Evolutionary conservation across 768 basidiomycete species (phyloP).

Genomic region (Collybia sp.): DNA sequence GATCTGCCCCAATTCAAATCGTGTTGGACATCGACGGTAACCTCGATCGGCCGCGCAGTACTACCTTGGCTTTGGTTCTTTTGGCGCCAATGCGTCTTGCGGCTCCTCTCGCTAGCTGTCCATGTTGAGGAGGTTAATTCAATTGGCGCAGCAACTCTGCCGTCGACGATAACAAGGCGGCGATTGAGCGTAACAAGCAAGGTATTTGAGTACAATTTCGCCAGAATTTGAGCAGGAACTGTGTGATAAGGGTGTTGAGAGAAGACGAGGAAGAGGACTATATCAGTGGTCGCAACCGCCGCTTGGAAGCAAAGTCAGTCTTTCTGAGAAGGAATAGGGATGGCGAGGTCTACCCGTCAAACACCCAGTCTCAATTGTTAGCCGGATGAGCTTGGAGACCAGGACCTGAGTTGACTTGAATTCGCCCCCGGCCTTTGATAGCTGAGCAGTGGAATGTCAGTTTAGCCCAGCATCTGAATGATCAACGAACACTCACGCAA

Average conservation of each 20-base stretch:
- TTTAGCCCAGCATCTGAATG: background rate
- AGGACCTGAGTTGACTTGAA: constrained; percentile 17
- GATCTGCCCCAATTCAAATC: no score
- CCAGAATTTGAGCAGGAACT: constrained; percentile 17
- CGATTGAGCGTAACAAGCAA: constrained; percentile 23
- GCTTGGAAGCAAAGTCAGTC: constrained; percentile 7
- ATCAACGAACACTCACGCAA: constrained; percentile 10
- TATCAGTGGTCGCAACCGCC: constrained; percentile 18
- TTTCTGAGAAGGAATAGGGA: no score
- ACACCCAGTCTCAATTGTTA: constrained; percentile 22
- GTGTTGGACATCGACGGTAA: no score
- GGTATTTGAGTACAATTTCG: constrained; percentile 25
- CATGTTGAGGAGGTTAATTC: no score
- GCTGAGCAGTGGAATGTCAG: constrained; percentile 3
- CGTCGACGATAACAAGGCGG: constrained; percentile 17
- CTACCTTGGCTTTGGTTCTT: no score
- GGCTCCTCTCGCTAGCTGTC: no score
- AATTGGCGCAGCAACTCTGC: constrained; percentile 10
- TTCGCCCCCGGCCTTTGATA: constrained; percentile 15
- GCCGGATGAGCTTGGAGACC: constrained; percentile 16
- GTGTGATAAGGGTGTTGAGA: constrained; percentile 18
- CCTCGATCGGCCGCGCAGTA: no score
- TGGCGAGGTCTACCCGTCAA: constrained; percentile 15
- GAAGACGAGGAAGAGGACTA: constrained; percentile 19
- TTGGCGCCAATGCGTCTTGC: no score